Percentiles rank a stretch among this genome's conserved stretches.
These are phyloP conservation scores for Scheffersomyces spartinae DNA, from an alignment of 805 yeast genomes.

Conservation along the genomic window DNA sequence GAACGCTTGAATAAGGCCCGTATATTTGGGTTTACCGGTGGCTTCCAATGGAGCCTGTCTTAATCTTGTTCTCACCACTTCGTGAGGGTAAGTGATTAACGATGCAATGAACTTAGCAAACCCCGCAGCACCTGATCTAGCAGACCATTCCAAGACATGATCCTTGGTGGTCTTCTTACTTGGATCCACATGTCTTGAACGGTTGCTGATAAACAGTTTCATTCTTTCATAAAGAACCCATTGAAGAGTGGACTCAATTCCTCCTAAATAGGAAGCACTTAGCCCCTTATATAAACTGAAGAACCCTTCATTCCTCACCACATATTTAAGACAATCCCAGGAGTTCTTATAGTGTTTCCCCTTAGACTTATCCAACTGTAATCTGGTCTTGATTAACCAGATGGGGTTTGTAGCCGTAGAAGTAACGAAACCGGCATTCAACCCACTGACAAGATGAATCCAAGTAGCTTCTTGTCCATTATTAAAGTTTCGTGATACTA, in stretches of 20 bases:
- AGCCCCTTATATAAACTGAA: conserved; percentile 79
- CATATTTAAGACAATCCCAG: conserved; percentile 67
- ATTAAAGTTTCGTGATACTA: conserved; percentile 55
- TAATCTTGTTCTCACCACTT: conserved; percentile 88
- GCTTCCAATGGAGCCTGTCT: conserved; percentile 81
- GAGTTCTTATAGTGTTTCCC: conserved; percentile 68
- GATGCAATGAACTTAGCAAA: conserved; percentile 92
- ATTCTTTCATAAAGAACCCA: conserved; percentile 97
- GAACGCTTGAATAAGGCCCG: conserved; percentile 84
- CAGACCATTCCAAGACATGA: conserved; percentile 77
- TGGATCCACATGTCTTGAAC: conserved; percentile 25
- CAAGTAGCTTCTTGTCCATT: conserved; percentile 70
- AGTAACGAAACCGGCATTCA: conserved; percentile 86
- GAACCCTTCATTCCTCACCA: conserved; percentile 68
- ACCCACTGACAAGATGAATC: conserved; percentile 79
- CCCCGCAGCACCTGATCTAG: conserved; percentile 96
- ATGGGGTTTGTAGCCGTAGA: conserved; percentile 96
- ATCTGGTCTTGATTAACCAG: conserved; percentile 91
- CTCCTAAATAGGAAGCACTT: conserved; percentile 89
- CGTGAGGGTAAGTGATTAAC: conserved; percentile 90
- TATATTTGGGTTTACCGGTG: conserved; percentile 75
- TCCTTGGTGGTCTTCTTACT: conserved; percentile 41
- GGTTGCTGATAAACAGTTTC: conserved; percentile 53
- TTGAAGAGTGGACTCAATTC: conserved; percentile 84
- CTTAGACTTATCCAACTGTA: conserved; percentile 74